phyloP scores from a whole-genome alignment of 2,329 filamentous ascomycete species.

The Neonectria hederae region DNA sequence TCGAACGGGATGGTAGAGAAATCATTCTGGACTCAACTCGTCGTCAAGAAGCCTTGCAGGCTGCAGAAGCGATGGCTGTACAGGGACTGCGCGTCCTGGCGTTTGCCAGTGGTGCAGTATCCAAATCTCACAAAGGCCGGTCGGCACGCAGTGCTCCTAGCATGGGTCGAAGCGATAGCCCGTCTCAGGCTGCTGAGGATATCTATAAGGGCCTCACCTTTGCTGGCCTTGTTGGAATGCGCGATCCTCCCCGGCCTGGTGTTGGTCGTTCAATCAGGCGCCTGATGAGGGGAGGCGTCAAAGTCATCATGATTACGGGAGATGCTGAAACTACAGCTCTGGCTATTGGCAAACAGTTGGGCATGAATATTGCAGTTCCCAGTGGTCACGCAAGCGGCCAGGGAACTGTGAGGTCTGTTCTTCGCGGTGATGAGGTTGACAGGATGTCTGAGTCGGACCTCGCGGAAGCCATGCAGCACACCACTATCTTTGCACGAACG shows the following conservation, averaged over 20 bases:
- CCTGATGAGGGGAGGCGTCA: conserved; percentile 92
- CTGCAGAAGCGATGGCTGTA: conserved; percentile 86
- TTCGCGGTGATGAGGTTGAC: conserved; percentile 93
- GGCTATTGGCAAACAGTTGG: conserved; percentile 93
- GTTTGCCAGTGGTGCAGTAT: conserved; percentile 85
- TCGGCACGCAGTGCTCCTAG: conserved; percentile 63
- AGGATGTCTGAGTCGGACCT: conserved; percentile 88
- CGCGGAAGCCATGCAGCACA: conserved; percentile 83
- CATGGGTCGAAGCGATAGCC: conserved; percentile 51
- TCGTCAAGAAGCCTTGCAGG: conserved; percentile 77
- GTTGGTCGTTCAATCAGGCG: conserved; percentile 89
- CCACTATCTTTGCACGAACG: conserved; percentile 94
- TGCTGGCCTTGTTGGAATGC: conserved; percentile 95
- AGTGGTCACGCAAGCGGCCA: conserved; percentile 63
- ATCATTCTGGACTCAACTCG: conserved; percentile 82
- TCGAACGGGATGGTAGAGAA: conserved; percentile 86
- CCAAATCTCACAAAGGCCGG: conserved; percentile 56
- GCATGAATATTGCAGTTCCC: conserved; percentile 79
- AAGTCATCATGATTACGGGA: conserved; percentile 98
- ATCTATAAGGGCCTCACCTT: conserved; percentile 86
- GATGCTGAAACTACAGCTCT: conserved; percentile 95
- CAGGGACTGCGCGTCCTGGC: conserved; percentile 91
- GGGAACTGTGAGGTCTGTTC: conserved; percentile 73
- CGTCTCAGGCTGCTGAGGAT: conserved; percentile 68
- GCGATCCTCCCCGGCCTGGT: conserved; percentile 89